Evolutionary conservation across 805 yeast species (phyloP).

Genomic region (Lipomyces starkeyi): DNA sequence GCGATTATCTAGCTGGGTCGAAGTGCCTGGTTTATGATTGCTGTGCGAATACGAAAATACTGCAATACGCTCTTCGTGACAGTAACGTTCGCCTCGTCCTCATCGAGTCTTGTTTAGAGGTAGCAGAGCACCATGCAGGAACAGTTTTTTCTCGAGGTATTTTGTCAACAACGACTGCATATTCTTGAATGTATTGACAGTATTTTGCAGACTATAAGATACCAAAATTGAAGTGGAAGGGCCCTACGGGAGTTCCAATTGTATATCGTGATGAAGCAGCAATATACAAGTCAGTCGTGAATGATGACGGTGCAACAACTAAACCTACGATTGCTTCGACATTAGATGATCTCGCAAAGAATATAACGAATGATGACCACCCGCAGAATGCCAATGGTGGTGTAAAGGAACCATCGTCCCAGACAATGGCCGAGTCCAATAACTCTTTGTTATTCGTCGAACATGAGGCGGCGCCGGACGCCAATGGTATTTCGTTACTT

Average conservation of each 20-base stretch:
- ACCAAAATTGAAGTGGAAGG: conserved; percentile 79
- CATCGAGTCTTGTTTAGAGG: conserved; percentile 83
- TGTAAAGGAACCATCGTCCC: not conserved
- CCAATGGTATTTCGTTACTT: not conserved
- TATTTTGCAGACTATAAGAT: conserved; percentile 51
- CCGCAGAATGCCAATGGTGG: not conserved
- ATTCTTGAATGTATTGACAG: not conserved
- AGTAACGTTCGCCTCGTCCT: conserved; percentile 66
- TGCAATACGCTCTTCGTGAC: conserved; percentile 65
- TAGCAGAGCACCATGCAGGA: conserved; percentile 64
- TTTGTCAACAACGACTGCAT: not conserved
- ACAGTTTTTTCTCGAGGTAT: conserved; percentile 59
- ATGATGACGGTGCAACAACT: not conserved
- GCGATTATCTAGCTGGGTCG: conserved; percentile 51
- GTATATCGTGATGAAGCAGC: not conserved
- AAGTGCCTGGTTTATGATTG: conserved; percentile 77
- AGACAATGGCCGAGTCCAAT: not conserved
- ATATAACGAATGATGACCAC: not conserved
- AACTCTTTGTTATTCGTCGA: not conserved
- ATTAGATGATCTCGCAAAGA: not conserved
- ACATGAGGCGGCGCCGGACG: not conserved
- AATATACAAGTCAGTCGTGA: not conserved
- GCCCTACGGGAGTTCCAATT: conserved; percentile 57
- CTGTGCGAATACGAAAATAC: conserved; percentile 67
- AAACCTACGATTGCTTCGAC: not conserved